Percentiles rank a stretch among this genome's conserved stretches.
These are phyloP conservation scores for Iris macrosiphon DNA, from an alignment of 106 monocot genomes.

Conservation along the genomic window DNA sequence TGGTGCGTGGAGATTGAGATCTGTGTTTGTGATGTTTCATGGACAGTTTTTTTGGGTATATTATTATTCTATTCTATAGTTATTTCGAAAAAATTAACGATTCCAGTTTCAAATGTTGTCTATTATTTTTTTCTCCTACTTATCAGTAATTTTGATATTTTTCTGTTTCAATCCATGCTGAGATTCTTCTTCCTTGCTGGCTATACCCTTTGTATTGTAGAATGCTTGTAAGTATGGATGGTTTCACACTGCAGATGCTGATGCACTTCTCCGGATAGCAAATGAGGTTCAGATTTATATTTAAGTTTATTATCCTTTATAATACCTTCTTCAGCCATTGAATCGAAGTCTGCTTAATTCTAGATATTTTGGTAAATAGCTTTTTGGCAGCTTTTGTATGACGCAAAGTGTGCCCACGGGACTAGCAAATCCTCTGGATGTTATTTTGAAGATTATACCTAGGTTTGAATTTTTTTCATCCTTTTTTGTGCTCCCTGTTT, in stretches of 20 bases:
- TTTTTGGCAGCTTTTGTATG: conserved; percentile 13
- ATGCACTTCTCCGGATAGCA: conserved; percentile 4
- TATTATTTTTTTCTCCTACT: too few relatives aligned
- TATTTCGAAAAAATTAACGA: too few relatives aligned
- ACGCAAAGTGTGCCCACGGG: background rate
- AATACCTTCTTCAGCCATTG: background rate
- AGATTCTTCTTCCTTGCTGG: background rate
- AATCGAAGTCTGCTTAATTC: background rate
- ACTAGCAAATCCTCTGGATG: background rate
- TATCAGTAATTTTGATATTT: too few relatives aligned
- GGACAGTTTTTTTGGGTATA: too few relatives aligned
- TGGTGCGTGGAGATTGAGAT: too few relatives aligned
- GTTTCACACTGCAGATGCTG: conserved; percentile 10
- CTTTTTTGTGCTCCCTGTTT: background rate
- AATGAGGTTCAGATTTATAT: conserved; percentile 8
- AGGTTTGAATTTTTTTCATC: background rate
- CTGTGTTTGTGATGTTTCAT: too few relatives aligned
- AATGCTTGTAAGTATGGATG: conserved; percentile 13
- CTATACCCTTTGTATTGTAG: conserved; percentile 6
- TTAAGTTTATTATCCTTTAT: background rate
- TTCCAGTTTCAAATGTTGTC: too few relatives aligned
- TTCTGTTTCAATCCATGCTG: too few relatives aligned
- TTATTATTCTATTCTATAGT: too few relatives aligned
- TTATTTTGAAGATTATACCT: background rate
- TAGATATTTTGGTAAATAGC: conserved; percentile 1